phyloP scores from a whole-genome alignment of 2,329 filamentous ascomycete species.

The Neodidymelliopsis sp. region DNA sequence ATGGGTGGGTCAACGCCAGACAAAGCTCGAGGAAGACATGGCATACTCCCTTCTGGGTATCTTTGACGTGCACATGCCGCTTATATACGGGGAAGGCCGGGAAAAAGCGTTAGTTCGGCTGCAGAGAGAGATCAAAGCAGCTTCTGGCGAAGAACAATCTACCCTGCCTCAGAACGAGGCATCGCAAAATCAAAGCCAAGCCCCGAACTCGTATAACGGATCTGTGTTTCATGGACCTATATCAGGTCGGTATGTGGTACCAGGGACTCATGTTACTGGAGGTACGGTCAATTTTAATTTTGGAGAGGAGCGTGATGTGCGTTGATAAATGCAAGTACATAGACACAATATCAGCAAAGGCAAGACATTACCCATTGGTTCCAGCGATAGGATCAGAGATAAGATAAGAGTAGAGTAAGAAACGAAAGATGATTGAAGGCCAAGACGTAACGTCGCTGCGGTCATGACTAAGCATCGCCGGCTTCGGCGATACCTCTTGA shows the following conservation, averaged over 20 bases:
- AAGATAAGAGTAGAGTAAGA: too few relatives aligned
- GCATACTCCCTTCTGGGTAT: constrained; percentile 1
- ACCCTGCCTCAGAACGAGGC: background rate
- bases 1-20: constrained; percentile 22
- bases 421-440: too few relatives aligned
- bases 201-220: background rate
- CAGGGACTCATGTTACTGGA: background rate
- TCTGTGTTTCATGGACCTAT: background rate
- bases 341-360: too few relatives aligned
- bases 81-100: constrained; percentile 6
- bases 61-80: constrained; percentile 2
- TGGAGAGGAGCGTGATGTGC: background rate
- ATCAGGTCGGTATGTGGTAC: background rate
- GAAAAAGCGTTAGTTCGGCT: constrained; percentile 7
- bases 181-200: background rate
- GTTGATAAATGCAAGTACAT: background rate
- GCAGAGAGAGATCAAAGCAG: constrained; percentile 1
- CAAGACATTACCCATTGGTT: too few relatives aligned
- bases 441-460: background rate
- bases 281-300: background rate
- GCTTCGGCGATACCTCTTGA: background rate
- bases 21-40: constrained; percentile 20
- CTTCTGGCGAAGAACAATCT: background rate
- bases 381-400: too few relatives aligned
- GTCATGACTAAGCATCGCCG: constrained; percentile 12